Evolutionary conservation across 163 green algal genomes (phyloP).

Genomic region (Trebouxia gelatinosa): DNA sequence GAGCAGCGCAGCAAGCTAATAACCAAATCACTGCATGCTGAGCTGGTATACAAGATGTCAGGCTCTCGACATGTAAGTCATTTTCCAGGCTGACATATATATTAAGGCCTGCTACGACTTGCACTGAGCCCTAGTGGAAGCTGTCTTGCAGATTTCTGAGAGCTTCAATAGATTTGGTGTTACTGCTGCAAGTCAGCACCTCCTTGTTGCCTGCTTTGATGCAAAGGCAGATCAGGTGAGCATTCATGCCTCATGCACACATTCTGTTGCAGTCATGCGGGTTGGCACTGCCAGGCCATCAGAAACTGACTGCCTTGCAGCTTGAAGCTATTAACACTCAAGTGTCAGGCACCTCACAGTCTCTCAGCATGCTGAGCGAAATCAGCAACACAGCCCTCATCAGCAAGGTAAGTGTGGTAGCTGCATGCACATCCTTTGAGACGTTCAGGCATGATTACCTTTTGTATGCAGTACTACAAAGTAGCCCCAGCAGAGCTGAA

Average conservation of each 20-base stretch:
- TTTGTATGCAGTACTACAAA: constrained; percentile 61
- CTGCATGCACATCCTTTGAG: neutral
- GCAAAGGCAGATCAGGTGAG: constrained; percentile 47
- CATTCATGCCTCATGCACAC: neutral
- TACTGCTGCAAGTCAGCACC: constrained; percentile 37
- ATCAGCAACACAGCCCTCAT: constrained; percentile 21
- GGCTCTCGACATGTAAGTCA: constrained; percentile 60
- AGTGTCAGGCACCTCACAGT: constrained; percentile 37
- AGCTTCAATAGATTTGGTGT: constrained; percentile 64
- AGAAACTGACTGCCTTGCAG: constrained; percentile 14
- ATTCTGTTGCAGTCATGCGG: neutral
- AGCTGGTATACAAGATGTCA: constrained; percentile 66
- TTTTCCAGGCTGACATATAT: neutral
- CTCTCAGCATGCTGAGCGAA: constrained; percentile 39
- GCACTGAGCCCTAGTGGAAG: too few relatives aligned
- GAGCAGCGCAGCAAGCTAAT: constrained; percentile 35
- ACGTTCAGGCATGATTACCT: constrained; percentile 7
- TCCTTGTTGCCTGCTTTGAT: constrained; percentile 66
- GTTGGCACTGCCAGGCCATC: neutral
- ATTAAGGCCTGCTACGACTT: neutral
- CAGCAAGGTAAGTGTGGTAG: neutral
- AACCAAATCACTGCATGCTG: constrained; percentile 58
- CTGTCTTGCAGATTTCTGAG: constrained; percentile 61
- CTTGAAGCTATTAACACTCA: constrained; percentile 29
- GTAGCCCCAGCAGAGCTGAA: constrained; percentile 51